These are phyloP conservation scores for Euptelea pleiosperma DNA, from an alignment of 164 flowering plant genomes.

Conservation along the genomic window DNA sequence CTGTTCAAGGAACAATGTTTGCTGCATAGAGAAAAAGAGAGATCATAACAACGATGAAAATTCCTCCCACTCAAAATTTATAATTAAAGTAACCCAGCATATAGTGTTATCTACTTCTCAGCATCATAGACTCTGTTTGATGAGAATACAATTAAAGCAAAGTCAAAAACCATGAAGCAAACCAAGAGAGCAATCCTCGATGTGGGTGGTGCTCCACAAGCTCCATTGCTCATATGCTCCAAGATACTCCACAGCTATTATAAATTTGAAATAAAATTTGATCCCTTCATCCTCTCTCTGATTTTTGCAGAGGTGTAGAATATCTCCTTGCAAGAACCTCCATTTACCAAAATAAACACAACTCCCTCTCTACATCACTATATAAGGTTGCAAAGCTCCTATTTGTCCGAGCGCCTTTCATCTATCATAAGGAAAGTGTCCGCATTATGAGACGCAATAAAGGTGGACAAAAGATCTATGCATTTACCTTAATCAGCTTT, in stretches of 20 bases:
- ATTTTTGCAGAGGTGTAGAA: constrained; percentile 52
- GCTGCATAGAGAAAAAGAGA: constrained; percentile 33
- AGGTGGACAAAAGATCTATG: constrained; percentile 43
- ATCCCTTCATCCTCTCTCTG: constrained; percentile 62
- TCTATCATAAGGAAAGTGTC: constrained; percentile 96
- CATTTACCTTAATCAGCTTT: constrained; percentile 57
- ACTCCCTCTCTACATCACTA: constrained; percentile 89
- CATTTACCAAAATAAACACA: constrained; percentile 56
- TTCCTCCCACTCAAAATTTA: constrained; percentile 5
- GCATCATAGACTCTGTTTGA: constrained; percentile 23
- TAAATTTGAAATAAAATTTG: constrained; percentile 57
- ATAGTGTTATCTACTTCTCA: constrained; percentile 9
- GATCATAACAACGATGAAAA: neutral
- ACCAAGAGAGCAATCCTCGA: constrained; percentile 93
- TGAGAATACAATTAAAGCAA: constrained; percentile 33
- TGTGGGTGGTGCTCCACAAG: constrained; percentile 89
- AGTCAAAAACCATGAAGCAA: constrained; percentile 73
- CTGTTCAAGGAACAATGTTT: constrained; percentile 2
- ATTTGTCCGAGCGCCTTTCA: constrained; percentile 90
- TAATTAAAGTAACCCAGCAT: neutral
- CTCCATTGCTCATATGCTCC: constrained; percentile 96
- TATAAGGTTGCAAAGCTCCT: constrained; percentile 90
- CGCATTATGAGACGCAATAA: constrained; percentile 60
- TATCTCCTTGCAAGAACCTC: constrained; percentile 67
- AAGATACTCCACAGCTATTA: constrained; percentile 83